Percentiles rank a stretch among this genome's conserved stretches.
phyloP scores from a whole-genome alignment of 2,329 filamentous ascomycete species.

The Trichophyton simii region DNA sequence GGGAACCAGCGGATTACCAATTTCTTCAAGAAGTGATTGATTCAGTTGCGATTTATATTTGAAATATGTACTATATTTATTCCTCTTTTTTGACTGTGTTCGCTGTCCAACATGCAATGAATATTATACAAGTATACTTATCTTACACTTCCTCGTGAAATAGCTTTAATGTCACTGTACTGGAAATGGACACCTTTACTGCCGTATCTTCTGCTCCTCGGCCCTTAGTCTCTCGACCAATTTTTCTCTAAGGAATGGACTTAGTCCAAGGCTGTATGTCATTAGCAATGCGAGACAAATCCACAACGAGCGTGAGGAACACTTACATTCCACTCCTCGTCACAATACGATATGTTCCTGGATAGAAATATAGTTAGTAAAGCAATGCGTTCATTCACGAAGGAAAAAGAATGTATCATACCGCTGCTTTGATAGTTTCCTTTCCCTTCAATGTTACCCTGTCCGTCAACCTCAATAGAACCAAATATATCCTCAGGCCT shows the following conservation, averaged over 20 bases:
- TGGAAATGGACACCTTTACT: background rate
- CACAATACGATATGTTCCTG: constrained; percentile 46
- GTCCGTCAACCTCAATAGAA: constrained; percentile 48
- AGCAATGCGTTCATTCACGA: background rate
- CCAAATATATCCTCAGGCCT: constrained; percentile 55
- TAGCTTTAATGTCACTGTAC: background rate
- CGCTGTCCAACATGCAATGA: background rate
- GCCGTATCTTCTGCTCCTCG: constrained; percentile 17
- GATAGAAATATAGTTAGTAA: background rate
- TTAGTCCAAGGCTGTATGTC: constrained; percentile 33
- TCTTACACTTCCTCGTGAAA: background rate
- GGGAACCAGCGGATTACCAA: constrained; percentile 43
- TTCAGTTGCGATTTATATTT: background rate
- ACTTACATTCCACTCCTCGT: constrained; percentile 49
- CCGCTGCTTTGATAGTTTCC: constrained; percentile 50
- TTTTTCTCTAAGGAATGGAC: constrained; percentile 38
- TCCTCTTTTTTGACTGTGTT: background rate
- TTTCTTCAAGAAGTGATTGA: constrained; percentile 33
- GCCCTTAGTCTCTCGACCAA: constrained; percentile 35
- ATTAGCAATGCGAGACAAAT: background rate
- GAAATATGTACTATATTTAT: background rate
- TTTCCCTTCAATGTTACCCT: constrained; percentile 43
- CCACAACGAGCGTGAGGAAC: background rate
- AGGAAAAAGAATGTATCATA: constrained; percentile 14
- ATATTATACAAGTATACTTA: background rate